phyloP scores from a whole-genome alignment of 2,329 filamentous ascomycete species.

The Colletotrichum theobromicola region DNA sequence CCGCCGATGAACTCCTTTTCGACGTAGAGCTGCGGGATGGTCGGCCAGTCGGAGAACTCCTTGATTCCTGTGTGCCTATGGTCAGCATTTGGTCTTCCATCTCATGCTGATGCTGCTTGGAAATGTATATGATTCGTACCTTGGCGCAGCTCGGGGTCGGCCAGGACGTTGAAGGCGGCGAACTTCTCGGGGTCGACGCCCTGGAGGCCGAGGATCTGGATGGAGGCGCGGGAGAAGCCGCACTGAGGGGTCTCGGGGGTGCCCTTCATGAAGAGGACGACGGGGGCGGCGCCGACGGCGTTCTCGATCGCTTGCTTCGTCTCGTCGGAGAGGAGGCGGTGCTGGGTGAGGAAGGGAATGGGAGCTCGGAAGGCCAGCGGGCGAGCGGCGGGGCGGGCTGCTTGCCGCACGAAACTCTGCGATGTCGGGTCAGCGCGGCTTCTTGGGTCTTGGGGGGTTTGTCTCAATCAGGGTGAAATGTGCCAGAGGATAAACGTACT shows the following conservation, averaged over 20 bases:
- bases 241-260: conserved; percentile 96
- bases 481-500: background rate
- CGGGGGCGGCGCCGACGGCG: conserved; percentile 84
- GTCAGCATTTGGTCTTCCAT: background rate
- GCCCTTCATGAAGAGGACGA: conserved; percentile 99
- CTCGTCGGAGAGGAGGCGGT: conserved; percentile 79
- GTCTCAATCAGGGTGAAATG: too few species aligned
- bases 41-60: conserved; percentile 99
- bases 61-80: conserved; percentile 75
- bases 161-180: conserved; percentile 96
- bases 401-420: conserved; percentile 42
- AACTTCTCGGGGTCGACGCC: conserved; percentile 96
- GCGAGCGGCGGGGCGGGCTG: conserved; percentile 37
- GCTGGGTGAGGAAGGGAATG: conserved; percentile 35
- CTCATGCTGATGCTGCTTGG: background rate
- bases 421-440: conserved; percentile 3
- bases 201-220: conserved; percentile 93
- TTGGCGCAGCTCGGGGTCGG: conserved; percentile 84
- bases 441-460: background rate
- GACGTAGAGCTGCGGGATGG: conserved; percentile 95
- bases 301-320: conserved; percentile 87
- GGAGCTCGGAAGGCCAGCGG: conserved; percentile 24
- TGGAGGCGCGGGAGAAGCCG: conserved; percentile 92
- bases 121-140: conserved; percentile 55
- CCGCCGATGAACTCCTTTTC: conserved; percentile 96